These are phyloP conservation scores for Bjerkandera adusta DNA, from an alignment of 1,284 basidiomycete species.

Conservation along the genomic window DNA sequence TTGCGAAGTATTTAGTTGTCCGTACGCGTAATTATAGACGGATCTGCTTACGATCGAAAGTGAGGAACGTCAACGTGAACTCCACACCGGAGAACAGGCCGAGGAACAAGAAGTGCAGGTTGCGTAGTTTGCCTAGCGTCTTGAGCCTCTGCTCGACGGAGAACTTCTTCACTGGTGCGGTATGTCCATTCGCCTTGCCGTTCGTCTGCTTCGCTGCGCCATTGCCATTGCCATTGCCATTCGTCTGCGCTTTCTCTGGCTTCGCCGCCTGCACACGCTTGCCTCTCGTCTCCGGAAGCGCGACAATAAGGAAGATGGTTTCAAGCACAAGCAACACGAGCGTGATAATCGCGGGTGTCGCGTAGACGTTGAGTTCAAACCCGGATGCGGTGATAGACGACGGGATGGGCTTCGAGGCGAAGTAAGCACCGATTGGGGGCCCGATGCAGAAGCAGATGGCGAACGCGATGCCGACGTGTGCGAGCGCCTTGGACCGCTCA, in stretches of 20 bases:
- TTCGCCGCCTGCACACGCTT: slow-evolving; percentile 30
- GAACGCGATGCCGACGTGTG: slow-evolving; percentile 91
- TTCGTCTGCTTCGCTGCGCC: slow-evolving; percentile 14
- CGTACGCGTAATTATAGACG: not conserved
- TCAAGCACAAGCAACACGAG: slow-evolving; percentile 68
- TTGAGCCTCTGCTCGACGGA: slow-evolving; percentile 49
- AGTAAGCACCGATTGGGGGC: slow-evolving; percentile 81
- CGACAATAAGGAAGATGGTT: slow-evolving; percentile 68
- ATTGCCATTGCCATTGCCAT: slow-evolving; percentile 12
- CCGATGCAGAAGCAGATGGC: slow-evolving; percentile 89
- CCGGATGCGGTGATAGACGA: slow-evolving; percentile 56
- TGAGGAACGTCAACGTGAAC: slow-evolving; percentile 90
- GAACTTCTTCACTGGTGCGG: slow-evolving; percentile 11
- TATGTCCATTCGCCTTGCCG: slow-evolving; percentile 12
- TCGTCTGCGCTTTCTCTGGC: slow-evolving; percentile 23
- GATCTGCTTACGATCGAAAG: slow-evolving; percentile 71
- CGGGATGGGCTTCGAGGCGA: slow-evolving; percentile 69
- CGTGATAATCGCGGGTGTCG: slow-evolving; percentile 77
- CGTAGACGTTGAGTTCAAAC: slow-evolving; percentile 79
- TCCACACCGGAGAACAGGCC: slow-evolving; percentile 89
- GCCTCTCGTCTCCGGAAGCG: slow-evolving; percentile 77
- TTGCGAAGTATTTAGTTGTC: slow-evolving; percentile 9
- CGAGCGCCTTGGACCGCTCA: slow-evolving; percentile 81
- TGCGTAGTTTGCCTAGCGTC: slow-evolving; percentile 54
- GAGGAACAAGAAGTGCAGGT: slow-evolving; percentile 80